Evolutionary conservation across 257 asterid species (phyloP).

Genomic region (Petrea volubilis): DNA sequence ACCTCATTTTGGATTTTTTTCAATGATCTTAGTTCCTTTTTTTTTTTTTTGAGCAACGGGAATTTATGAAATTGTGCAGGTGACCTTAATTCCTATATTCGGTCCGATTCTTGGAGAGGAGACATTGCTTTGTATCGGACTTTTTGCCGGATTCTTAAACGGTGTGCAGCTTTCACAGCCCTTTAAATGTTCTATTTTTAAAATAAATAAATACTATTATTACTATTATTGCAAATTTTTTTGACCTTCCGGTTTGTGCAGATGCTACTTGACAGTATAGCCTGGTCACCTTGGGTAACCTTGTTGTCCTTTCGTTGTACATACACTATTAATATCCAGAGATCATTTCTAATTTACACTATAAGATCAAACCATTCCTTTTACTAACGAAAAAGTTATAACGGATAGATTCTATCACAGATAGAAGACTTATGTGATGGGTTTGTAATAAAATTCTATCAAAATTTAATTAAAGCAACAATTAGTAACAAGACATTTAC

Average conservation of each 20-base stretch:
- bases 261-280: constrained; percentile 79
- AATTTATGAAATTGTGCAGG: constrained; percentile 43
- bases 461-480: no score
- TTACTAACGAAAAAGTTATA: no score
- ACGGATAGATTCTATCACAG: no score
- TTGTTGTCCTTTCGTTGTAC: no score
- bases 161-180: constrained; percentile 21
- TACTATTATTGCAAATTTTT: neutral
- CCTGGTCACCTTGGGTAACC: constrained; percentile 72
- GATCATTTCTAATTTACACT: no score
- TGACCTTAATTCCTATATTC: constrained; percentile 66
- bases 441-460: no score
- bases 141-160: constrained; percentile 63
- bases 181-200: neutral
- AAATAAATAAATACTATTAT: neutral
- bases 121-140: constrained; percentile 73
- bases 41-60: neutral
- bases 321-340: no score
- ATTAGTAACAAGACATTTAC: no score
- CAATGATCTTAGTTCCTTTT: no score
- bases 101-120: constrained; percentile 79
- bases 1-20: no score
- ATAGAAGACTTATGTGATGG: no score
- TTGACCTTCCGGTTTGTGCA: constrained; percentile 40
- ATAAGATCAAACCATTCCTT: no score